A percentile compares a stretch with the other conserved stretches of the same genome.
Conservation (phyloP, 2,329 filamentous ascomycete species). For the Penicillium sp. region DNA sequence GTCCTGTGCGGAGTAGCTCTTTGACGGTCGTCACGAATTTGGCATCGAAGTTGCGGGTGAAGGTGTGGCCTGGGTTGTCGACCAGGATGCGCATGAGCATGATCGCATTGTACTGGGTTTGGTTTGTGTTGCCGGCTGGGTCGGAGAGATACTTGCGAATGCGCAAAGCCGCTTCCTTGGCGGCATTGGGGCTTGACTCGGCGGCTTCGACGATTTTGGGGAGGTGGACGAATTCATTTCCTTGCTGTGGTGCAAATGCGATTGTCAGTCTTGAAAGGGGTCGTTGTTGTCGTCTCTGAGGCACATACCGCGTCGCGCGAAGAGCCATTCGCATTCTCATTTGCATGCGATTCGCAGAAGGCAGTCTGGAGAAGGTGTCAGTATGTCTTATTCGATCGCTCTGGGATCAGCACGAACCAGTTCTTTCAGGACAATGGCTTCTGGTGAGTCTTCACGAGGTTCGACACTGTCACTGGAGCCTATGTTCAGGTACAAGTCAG, state of each 20-base stretch:
- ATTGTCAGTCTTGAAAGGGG: constrained; percentile 1
- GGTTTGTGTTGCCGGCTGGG: constrained; percentile 63
- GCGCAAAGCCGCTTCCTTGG: constrained; percentile 72
- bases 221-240: constrained; percentile 87
- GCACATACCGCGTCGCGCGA: constrained; percentile 53
- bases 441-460: constrained; percentile 39
- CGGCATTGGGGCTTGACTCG: constrained; percentile 85
- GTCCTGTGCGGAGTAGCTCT: constrained; percentile 67
- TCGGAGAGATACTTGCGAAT: constrained; percentile 80
- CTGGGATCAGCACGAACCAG: constrained; percentile 32
- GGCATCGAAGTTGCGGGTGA: constrained; percentile 85
- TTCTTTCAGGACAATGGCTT: constrained; percentile 41
- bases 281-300: background rate
- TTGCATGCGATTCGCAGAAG: constrained; percentile 71
- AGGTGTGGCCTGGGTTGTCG: constrained; percentile 86
- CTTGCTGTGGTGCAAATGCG: constrained; percentile 47
- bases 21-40: constrained; percentile 77
- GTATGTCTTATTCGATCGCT: background rate
- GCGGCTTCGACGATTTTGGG: constrained; percentile 91
- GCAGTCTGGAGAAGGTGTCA: constrained; percentile 55
- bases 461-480: constrained; percentile 24
- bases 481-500: constrained; percentile 10
- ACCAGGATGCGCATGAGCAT: constrained; percentile 91
- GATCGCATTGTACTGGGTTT: constrained; percentile 89
- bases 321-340: constrained; percentile 30